Evolutionary conservation across 495 filamentous ascomycete genomes (phyloP), one percentile per base, ranked within the genome.

Genomic region (Hyaloscypha bicolor): DNA sequence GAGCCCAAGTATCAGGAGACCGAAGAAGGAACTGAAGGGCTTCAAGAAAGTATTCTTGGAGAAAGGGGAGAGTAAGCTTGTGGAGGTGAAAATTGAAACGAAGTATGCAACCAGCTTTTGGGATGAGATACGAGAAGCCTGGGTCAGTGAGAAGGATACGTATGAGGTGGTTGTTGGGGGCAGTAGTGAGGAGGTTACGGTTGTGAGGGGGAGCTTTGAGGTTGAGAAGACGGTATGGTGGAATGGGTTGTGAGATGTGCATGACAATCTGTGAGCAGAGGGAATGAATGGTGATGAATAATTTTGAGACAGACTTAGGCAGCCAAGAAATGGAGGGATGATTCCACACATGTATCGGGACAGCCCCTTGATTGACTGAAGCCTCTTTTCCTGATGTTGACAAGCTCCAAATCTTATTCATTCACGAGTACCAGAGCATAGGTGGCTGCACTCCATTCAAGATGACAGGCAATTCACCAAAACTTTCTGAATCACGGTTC

Each of bases 11-110:
- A 76, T 73, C 51, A 60, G 65, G 30, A 80, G 91, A 25, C 91
- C 93, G 4, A 84, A 89, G 62, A 91, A 92, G 65, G 90, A 93
- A 75, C 79, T 96, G 1, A 90, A 90, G 64, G 91, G 89, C 0
- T 96, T 96, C 75, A 83, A 87, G 71, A 95, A 95, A 76, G 88
- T 94, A 0, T 77, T 78, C 45, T 75, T 96, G 8, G 82, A 88
- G 63, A 83, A 87, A 0, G 89, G 89, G 2, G 87, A 94, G 81
- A 87, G 83, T 2, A 87, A 87, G 77, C 80, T 82, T 30, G 83
- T 95, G 32, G 63, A 74, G 30, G 37, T 71, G 5, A 6, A 0
- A 0, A 61, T 74, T 33, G 66, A 76, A 88, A 89, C 66, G 78
- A 89, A 87, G 72, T 81, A 88, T 31, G 85, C 89, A 0, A 83